Base-by-base conservation (phyloP, 768 basidiomycete genomes). In the Mycena polygramma region DNA sequence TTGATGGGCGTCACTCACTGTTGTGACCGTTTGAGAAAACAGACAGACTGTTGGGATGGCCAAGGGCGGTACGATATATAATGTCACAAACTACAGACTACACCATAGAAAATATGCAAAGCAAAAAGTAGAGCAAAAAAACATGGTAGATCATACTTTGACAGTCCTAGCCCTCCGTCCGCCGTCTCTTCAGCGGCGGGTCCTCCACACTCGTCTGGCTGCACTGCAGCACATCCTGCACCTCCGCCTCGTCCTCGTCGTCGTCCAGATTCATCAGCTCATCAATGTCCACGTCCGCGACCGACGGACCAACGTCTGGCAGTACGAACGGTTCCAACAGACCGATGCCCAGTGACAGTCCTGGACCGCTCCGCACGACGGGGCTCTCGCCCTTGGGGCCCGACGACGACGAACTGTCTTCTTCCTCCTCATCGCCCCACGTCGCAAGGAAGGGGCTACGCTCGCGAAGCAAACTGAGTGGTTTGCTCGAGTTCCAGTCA, bases 301-400 rank as follows among this genome's bases (percentile, higher is more conserved):
- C 75, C 73, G 74, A 83, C 81, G 63, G 55, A 59, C 73, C 51
- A 60, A 60, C 61, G 68, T 82, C 81, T 43, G 86, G 82, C 57
- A 88, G 79, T 37, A 80, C 80, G 72, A 91, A 90, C 15, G 90
- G 87, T 61, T 86, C 88, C 73, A 91, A 81, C 48, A 91, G 80
- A 10, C 88, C 88, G 62, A 90, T 83, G 6, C 85, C 86, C 52
- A 89, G 77, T 19, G 82, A 75, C 17, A 84, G 77, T 26, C 80
- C 70, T 15, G 76, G 71, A 19, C 78, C 77, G 66, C 78, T 85
- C 66, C 87, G 80, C 52, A 89, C 76, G 20, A 91, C 86, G 35
- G 91, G 91, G 68, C 90, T 91, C 68, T 89, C 89, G 13, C 77
- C 75, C 52, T 83, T 83, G 46, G 79, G 71, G 24, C 73, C 78